These are phyloP conservation scores for Huntiella savannae DNA, from an alignment of 2,329 filamentous ascomycete genomes.

Conservation along the genomic window DNA sequence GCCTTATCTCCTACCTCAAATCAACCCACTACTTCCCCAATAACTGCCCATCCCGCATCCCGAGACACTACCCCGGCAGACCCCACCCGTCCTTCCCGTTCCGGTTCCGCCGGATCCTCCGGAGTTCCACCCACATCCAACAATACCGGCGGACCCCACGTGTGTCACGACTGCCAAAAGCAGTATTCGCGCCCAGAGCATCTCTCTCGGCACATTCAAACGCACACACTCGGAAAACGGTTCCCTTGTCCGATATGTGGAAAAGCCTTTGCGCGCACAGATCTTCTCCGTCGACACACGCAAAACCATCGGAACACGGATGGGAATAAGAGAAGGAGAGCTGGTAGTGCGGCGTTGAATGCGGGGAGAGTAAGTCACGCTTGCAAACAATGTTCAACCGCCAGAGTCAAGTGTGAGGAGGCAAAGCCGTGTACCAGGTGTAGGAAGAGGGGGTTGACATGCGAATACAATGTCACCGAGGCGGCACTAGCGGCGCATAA, in stretches of 20 bases:
- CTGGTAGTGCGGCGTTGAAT: conserved; percentile 25
- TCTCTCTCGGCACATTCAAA: conserved; percentile 31
- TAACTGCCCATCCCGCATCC: background rate
- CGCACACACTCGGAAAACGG: conserved; percentile 30
- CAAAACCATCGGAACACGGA: conserved; percentile 30
- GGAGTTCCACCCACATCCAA: conserved; percentile 3
- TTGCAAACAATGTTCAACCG: conserved; percentile 30
- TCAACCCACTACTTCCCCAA: no score
- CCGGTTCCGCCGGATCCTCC: background rate
- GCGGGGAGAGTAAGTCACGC: conserved; percentile 33
- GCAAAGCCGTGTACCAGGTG: conserved; percentile 34
- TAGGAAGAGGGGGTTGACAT: conserved; percentile 26
- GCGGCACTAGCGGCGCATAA: conserved; percentile 10
- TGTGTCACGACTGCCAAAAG: conserved; percentile 31
- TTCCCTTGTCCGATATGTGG: conserved; percentile 31
- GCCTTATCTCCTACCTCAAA: no score
- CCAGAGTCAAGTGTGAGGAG: conserved; percentile 36
- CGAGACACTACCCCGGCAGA: background rate
- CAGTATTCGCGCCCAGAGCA: conserved; percentile 35
- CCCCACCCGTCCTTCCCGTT: conserved; percentile 3
- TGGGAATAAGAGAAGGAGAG: conserved; percentile 27
- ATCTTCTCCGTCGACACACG: conserved; percentile 33
- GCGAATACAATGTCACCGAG: conserved; percentile 23
- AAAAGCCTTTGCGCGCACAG: conserved; percentile 34
- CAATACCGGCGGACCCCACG: conserved; percentile 16